Evolutionary conservation across 2,329 filamentous ascomycete species (phyloP).

Genomic region (Talaromyces albobiverticillius): DNA sequence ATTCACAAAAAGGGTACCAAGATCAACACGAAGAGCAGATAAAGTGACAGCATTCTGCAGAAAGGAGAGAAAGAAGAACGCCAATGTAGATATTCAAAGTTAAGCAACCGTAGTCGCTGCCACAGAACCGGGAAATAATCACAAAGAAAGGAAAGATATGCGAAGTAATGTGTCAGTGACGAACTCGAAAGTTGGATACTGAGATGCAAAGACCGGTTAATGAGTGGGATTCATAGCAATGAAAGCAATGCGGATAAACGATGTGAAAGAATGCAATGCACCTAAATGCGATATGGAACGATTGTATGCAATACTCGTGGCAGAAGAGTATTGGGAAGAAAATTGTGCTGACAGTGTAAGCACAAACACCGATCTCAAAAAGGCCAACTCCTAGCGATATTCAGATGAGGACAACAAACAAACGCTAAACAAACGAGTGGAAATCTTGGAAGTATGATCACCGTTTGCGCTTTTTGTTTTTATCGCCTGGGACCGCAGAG

Average conservation of each 20-base stretch:
- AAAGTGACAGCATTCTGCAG: constrained; percentile 18
- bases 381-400: background rate
- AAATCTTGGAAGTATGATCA: constrained; percentile 27
- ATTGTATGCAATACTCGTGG: constrained; percentile 7
- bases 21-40: constrained; percentile 17
- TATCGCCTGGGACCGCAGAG: constrained; percentile 46
- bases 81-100: constrained; percentile 18
- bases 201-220: constrained; percentile 3
- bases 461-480: constrained; percentile 69
- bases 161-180: background rate
- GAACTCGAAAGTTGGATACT: background rate
- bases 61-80: constrained; percentile 20
- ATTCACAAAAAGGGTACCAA: constrained; percentile 14
- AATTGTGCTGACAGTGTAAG: background rate
- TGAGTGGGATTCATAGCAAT: constrained; percentile 10
- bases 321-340: background rate
- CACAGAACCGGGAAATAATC: constrained; percentile 9
- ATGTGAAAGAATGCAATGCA: background rate
- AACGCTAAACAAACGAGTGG: background rate
- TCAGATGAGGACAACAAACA: background rate
- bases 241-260: constrained; percentile 5
- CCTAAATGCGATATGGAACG: background rate
- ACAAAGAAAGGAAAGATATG: constrained; percentile 14
- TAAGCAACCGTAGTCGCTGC: constrained; percentile 8
- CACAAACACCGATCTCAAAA: background rate